Percentiles rank a stretch among this genome's conserved stretches.
Conservation (phyloP, 2,329 filamentous ascomycete genomes). For the Phaeosphaeriaceae sp. region DNA sequence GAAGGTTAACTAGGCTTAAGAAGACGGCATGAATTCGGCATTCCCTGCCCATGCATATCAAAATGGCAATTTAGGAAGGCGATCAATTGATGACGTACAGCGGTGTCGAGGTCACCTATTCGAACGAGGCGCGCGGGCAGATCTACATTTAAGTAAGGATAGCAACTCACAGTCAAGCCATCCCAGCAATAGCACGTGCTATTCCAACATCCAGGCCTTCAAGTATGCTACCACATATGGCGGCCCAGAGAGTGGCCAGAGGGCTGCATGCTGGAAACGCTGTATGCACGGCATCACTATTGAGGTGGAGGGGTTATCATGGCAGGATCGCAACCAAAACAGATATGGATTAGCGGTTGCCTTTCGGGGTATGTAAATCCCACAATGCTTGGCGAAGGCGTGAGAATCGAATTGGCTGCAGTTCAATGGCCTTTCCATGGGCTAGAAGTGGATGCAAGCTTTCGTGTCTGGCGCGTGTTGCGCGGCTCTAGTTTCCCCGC, state of each 20-base stretch:
- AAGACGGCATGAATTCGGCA: not conserved
- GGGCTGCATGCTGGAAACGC: slow-evolving; percentile 11
- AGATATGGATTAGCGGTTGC: slow-evolving; percentile 34
- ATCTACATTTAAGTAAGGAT: slow-evolving; percentile 15
- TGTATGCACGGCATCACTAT: slow-evolving; percentile 20
- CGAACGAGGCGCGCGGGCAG: slow-evolving; percentile 14
- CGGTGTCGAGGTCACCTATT: slow-evolving; percentile 12
- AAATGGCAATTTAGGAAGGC: not conserved
- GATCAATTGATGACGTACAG: slow-evolving; percentile 5
- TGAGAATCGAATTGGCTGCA: slow-evolving; percentile 8
- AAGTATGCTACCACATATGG: slow-evolving; percentile 7
- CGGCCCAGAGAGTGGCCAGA: slow-evolving; percentile 8
- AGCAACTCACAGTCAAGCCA: slow-evolving; percentile 8
- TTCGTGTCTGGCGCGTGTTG: slow-evolving; percentile 13
- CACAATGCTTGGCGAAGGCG: slow-evolving; percentile 25
- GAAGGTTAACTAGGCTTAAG: not conserved
- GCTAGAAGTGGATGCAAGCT: slow-evolving; percentile 9
- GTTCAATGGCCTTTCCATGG: slow-evolving; percentile 13
- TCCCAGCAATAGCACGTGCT: slow-evolving; percentile 16
- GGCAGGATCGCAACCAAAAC: slow-evolving; percentile 24
- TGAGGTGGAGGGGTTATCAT: slow-evolving; percentile 30
- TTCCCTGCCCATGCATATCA: not conserved
- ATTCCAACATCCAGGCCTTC: slow-evolving; percentile 8
- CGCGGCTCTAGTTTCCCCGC: slow-evolving; percentile 14
- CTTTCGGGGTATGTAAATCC: slow-evolving; percentile 42